phyloP scores from a whole-genome alignment of 768 basidiomycete genomes.

The Sporobolomyces roseus region DNA sequence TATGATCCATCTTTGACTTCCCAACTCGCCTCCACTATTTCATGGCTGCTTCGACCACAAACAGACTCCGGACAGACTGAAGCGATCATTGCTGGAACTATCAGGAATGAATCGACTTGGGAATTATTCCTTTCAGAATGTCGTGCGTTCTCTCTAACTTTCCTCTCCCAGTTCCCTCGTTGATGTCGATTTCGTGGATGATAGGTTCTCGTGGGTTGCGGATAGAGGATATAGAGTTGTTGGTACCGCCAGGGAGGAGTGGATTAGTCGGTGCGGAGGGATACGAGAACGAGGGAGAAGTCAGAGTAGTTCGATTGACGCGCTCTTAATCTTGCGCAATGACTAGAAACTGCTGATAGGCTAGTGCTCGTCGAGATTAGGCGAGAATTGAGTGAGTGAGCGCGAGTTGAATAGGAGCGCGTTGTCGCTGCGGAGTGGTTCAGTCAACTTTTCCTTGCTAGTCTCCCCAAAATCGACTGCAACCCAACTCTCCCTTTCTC shows the following conservation, averaged over 20 bases:
- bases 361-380: background rate
- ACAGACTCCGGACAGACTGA: too few relatives aligned
- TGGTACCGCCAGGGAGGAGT: background rate
- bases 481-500: background rate
- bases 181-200: background rate
- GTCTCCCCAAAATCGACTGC: too few relatives aligned
- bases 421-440: too few relatives aligned
- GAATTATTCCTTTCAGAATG: slow-evolving; percentile 17
- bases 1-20: slow-evolving; percentile 29
- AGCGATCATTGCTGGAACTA: slow-evolving; percentile 36
- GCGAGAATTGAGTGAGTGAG: background rate
- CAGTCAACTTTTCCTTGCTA: too few relatives aligned
- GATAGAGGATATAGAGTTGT: slow-evolving; percentile 14
- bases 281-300: slow-evolving; percentile 34
- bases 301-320: slow-evolving; percentile 25
- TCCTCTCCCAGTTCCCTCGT: background rate
- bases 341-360: too few relatives aligned
- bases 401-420: too few relatives aligned
- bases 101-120: slow-evolving; percentile 35
- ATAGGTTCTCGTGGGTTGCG: background rate
- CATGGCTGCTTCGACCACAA: slow-evolving; percentile 2
- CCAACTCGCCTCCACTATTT: slow-evolving; percentile 10
- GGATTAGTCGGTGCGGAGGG: slow-evolving; percentile 38
- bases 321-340: too few relatives aligned
- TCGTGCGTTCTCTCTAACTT: slow-evolving; percentile 1